A percentile compares a stretch with the other conserved stretches of the same genome.
These are phyloP conservation scores for Fusarium chaquense DNA, from an alignment of 2,329 filamentous ascomycete species.

Conservation along the genomic window DNA sequence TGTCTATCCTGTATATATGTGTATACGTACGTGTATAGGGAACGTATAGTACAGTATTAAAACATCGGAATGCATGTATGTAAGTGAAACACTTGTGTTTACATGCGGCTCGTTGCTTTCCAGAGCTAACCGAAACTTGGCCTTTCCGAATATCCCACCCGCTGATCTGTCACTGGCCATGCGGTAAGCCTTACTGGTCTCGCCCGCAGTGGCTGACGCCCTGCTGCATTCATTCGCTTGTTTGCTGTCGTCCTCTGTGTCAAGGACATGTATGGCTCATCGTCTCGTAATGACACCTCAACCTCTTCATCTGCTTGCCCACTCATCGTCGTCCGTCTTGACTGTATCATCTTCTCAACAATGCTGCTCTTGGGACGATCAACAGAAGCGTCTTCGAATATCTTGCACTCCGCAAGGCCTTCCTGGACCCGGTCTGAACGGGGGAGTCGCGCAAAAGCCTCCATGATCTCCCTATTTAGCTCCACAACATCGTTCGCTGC, in stretches of 20 bases:
- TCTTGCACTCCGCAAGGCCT: slow-evolving; percentile 25
- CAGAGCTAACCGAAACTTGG: slow-evolving; percentile 22
- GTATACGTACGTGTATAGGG: not conserved
- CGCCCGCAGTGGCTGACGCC: slow-evolving; percentile 14
- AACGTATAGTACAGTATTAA: slow-evolving; percentile 2
- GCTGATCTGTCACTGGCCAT: slow-evolving; percentile 37
- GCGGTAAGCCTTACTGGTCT: slow-evolving; percentile 29
- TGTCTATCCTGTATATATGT: not conserved
- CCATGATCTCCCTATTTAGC: slow-evolving; percentile 43
- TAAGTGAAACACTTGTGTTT: slow-evolving; percentile 23
- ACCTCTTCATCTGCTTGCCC: slow-evolving; percentile 4
- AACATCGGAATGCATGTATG: not conserved
- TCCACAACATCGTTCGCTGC: slow-evolving; percentile 39
- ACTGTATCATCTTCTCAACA: not conserved
- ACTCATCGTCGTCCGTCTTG: not conserved
- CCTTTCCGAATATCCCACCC: slow-evolving; percentile 28
- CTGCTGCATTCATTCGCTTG: slow-evolving; percentile 24
- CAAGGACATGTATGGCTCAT: slow-evolving; percentile 8
- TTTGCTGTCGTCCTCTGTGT: slow-evolving; percentile 9
- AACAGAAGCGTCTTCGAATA: slow-evolving; percentile 12
- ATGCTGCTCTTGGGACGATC: not conserved
- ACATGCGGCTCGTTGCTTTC: slow-evolving; percentile 30
- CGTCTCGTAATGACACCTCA: not conserved
- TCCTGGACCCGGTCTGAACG: slow-evolving; percentile 8
- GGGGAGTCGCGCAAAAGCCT: slow-evolving; percentile 18